Evolutionary conservation across 2,329 filamentous ascomycete species (phyloP).

Genomic region (Trichoderma sp.): DNA sequence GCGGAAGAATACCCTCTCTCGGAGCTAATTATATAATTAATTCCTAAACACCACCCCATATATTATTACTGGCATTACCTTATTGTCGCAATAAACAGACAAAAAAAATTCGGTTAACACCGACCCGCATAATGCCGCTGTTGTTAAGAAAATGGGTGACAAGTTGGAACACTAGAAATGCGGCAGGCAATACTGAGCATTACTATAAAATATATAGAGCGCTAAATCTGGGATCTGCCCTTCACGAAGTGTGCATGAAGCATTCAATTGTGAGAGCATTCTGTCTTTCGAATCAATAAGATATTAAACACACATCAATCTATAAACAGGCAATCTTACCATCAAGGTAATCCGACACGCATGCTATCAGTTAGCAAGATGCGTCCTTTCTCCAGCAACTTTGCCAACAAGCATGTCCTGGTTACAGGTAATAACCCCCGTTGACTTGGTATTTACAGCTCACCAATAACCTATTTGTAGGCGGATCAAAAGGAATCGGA

Average conservation of each 20-base stretch:
- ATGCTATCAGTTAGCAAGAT: neutral
- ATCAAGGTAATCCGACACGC: too few relatives aligned
- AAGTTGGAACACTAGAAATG: neutral
- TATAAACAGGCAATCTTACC: neutral
- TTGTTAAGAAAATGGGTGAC: neutral
- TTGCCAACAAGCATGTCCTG: neutral
- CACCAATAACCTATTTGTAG: conserved; percentile 5
- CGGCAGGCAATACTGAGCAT: rapidly evolving
- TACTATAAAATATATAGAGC: neutral
- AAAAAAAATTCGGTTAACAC: neutral
- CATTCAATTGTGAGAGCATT: neutral
- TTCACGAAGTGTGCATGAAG: neutral
- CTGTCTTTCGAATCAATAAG: neutral
- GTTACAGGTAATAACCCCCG: neutral
- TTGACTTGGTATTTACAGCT: neutral
- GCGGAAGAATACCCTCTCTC: too few relatives aligned
- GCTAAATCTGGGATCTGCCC: neutral
- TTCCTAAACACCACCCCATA: neutral
- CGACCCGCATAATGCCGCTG: neutral
- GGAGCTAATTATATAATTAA: too few relatives aligned
- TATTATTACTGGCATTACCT: too few relatives aligned
- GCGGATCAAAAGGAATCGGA: conserved; percentile 29
- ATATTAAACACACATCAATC: neutral
- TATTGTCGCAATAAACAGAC: neutral
- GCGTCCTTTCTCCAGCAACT: neutral